Evolutionary conservation across 257 asterid species (phyloP).

Genomic region (Linaria vulgaris): DNA sequence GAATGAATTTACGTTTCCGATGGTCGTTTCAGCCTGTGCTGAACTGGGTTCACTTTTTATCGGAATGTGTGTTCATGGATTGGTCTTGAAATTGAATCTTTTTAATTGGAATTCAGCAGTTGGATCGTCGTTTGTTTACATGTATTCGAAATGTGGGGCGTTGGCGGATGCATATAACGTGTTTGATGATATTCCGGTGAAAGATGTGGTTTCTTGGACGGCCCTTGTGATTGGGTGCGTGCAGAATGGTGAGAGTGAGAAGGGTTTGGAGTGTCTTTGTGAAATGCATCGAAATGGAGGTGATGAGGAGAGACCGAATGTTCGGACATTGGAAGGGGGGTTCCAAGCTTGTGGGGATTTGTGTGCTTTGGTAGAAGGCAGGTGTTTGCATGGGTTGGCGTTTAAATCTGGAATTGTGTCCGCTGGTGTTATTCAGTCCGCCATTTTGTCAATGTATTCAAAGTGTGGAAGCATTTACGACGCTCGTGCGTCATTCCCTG

Average conservation of each 20-base stretch:
- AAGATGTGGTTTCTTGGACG: slow-evolving; percentile 83
- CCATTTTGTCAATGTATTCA: too few relatives aligned
- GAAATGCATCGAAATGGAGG: slow-evolving; percentile 60
- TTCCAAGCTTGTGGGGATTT: slow-evolving; percentile 79
- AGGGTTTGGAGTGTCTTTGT: too few relatives aligned
- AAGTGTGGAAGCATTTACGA: slow-evolving; percentile 60
- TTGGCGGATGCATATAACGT: slow-evolving; percentile 44
- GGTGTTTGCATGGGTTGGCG: slow-evolving; percentile 65
- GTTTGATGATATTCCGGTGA: slow-evolving; percentile 65
- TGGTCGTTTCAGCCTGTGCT: slow-evolving; percentile 74
- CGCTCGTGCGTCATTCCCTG: slow-evolving; percentile 48
- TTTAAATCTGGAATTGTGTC: slow-evolving; percentile 51
- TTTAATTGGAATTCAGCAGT: slow-evolving; percentile 51
- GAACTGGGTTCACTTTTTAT: slow-evolving; percentile 48
- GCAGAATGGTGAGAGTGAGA: slow-evolving; percentile 63
- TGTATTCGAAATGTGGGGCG: slow-evolving; percentile 69
- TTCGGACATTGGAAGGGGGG: slow-evolving; percentile 72
- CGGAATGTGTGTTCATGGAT: slow-evolving; percentile 58
- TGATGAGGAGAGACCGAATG: slow-evolving; percentile 53
- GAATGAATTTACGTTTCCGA: slow-evolving; percentile 58
- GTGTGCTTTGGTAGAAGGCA: slow-evolving; percentile 56
- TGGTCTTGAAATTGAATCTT: slow-evolving; percentile 57
- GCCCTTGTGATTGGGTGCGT: slow-evolving; percentile 70
- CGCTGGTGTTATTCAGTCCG: slow-evolving; percentile 43
- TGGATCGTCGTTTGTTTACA: slow-evolving; percentile 70